phyloP scores from a whole-genome alignment of 441 rosid genomes.

The Eutrema salsugineum region DNA sequence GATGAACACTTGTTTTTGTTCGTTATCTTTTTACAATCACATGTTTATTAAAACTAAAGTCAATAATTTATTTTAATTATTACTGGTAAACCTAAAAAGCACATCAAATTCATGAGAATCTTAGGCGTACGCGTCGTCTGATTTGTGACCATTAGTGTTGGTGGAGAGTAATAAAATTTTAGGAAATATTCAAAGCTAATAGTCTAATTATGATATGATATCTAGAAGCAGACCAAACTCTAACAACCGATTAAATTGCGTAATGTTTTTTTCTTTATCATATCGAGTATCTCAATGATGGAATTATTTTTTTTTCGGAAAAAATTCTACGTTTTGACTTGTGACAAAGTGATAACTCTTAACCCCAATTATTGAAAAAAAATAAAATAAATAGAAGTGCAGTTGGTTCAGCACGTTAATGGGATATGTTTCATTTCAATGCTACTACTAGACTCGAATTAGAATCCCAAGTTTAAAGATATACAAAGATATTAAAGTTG shows the following conservation, averaged over 20 bases:
- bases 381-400: too few species aligned
- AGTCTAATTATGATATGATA: background rate
- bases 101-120: background rate
- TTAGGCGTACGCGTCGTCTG: constrained; percentile 4
- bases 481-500: background rate
- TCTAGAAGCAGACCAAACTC: background rate
- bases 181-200: background rate
- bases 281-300: background rate
- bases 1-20: too few species aligned
- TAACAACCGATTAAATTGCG: background rate
- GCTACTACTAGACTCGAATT: background rate
- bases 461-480: background rate
- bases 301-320: background rate
- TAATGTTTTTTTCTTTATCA: background rate
- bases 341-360: background rate
- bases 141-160: background rate
- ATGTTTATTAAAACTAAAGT: too few species aligned
- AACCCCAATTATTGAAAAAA: background rate
- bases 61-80: background rate
- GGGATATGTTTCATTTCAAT: background rate
- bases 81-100: background rate
- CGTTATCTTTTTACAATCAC: too few species aligned
- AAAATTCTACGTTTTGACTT: background rate
- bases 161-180: constrained; percentile 1
- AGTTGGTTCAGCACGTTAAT: background rate